Base-by-base conservation (phyloP, 805 yeast genomes). In the Pichia rugopelliculosa region DNA sequence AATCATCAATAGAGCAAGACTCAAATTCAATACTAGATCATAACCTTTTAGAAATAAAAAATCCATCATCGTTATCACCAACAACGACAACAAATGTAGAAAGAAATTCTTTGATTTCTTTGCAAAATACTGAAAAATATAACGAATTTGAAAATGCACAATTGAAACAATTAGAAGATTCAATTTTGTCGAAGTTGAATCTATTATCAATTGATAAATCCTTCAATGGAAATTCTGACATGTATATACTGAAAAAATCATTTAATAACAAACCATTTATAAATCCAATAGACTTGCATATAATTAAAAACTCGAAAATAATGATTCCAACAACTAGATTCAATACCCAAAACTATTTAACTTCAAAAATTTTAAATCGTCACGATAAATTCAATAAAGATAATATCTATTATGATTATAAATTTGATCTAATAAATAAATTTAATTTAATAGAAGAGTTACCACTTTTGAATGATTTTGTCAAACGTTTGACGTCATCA, bases 401-500 rank as follows among this genome's bases (percentile, higher is more conserved):
- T 33, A 27, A 39, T 33, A 30, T 39, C 15, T 18, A 38, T 18
- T 40, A 39, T 13, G n/a, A 34, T 13, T 40, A 34, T 22, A 46
- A 44, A 43, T 37, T 27, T 24, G 18, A 46, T 4, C 23, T 51
- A 3, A 36, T 51, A 8, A 42, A 44, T 38, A 44, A 48, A 12
- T 12, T 26, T 10, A 34, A 44, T 37, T 38, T 42, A n/a, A 42
- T 49, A n/a, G 20, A 36, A 11, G 53, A 52, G 27, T 3, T 36
- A 5, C 15, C 34, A 9, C 18, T n/a, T 7, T 30, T 52, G 11
- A 18, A n/a, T 15, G 24, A 18, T 1, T 42, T 49, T 6, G 39
- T 52, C 1, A 20, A 39, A 18, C 36, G 46, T 13, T 17, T 52
- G 30, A 44, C 55, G 2, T 21, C 13, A 13, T 25, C 36, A 6